Evolutionary conservation across 2,329 filamentous ascomycete genomes (phyloP).

Genomic region (Lachnellula arida): DNA sequence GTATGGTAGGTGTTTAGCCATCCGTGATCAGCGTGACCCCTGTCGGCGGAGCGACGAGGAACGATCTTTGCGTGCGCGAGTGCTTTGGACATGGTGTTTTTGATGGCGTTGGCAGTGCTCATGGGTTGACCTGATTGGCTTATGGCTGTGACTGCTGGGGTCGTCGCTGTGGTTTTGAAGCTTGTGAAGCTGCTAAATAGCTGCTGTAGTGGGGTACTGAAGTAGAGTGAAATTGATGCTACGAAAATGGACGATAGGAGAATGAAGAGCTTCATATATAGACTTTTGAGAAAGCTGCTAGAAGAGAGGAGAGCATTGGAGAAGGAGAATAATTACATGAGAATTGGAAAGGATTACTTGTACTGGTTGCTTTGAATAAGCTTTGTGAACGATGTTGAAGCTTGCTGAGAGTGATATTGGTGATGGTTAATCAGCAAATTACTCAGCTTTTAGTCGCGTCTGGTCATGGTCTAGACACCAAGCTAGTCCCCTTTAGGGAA

Average conservation of each 20-base stretch:
- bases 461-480: background rate
- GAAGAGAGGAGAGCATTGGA: slow-evolving; percentile 25
- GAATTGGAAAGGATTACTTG: slow-evolving; percentile 16
- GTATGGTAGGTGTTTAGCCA: slow-evolving; percentile 87
- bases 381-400: background rate
- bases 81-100: slow-evolving; percentile 53
- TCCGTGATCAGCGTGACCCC: slow-evolving; percentile 76
- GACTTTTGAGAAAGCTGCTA: slow-evolving; percentile 11
- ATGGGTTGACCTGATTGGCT: slow-evolving; percentile 15
- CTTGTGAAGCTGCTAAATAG: slow-evolving; percentile 19
- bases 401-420: background rate
- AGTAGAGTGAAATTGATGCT: slow-evolving; percentile 30
- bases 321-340: slow-evolving; percentile 18
- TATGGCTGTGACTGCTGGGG: slow-evolving; percentile 3
- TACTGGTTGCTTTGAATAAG: slow-evolving; percentile 13
- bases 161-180: slow-evolving; percentile 3
- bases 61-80: slow-evolving; percentile 67
- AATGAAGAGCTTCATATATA: slow-evolving; percentile 34
- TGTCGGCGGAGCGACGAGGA: slow-evolving; percentile 64
- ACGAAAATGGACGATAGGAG: slow-evolving; percentile 29
- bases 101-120: slow-evolving; percentile 31
- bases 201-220: slow-evolving; percentile 23
- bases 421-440: background rate
- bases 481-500: background rate
- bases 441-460: background rate